These are phyloP conservation scores for Eucalyptus viminalis DNA, from an alignment of 345 rosid genomes.

Conservation along the genomic window DNA sequence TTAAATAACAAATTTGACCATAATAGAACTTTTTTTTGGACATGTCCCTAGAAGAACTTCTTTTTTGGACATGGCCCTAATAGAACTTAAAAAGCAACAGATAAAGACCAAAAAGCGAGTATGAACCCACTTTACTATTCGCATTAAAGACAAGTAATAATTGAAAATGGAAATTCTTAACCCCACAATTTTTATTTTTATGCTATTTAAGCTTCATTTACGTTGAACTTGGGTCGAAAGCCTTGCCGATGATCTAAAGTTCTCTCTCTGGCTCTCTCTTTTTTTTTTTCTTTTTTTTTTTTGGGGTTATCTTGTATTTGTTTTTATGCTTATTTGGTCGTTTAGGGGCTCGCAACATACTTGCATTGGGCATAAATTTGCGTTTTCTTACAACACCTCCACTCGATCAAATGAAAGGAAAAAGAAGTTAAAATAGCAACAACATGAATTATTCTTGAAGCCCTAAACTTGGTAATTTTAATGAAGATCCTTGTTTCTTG, in stretches of 20 bases:
- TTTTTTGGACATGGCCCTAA: not conserved
- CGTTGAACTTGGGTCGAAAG: not conserved
- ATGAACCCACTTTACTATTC: not conserved
- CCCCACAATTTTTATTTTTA: not conserved
- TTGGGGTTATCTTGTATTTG: not conserved
- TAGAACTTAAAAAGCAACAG: not conserved
- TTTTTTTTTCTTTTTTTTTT: too few species aligned
- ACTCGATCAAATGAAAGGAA: not conserved
- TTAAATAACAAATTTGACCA: not conserved
- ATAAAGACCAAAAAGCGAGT: not conserved
- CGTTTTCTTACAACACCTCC: not conserved
- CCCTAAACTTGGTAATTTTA: not conserved
- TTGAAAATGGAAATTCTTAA: not conserved
- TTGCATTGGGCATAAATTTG: not conserved
- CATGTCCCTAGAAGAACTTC: too few species aligned
- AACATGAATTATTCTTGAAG: not conserved
- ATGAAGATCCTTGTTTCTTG: not conserved
- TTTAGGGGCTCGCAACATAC: not conserved
- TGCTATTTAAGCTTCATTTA: not conserved
- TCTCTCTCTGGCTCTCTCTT: not conserved
- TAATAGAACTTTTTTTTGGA: too few species aligned
- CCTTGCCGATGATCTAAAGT: not conserved
- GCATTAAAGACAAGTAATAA: not conserved
- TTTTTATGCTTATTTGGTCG: not conserved
- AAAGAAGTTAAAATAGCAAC: not conserved